Conservation (phyloP, 1,284 basidiomycete genomes). For the Boletellus deceptivus region DNA sequence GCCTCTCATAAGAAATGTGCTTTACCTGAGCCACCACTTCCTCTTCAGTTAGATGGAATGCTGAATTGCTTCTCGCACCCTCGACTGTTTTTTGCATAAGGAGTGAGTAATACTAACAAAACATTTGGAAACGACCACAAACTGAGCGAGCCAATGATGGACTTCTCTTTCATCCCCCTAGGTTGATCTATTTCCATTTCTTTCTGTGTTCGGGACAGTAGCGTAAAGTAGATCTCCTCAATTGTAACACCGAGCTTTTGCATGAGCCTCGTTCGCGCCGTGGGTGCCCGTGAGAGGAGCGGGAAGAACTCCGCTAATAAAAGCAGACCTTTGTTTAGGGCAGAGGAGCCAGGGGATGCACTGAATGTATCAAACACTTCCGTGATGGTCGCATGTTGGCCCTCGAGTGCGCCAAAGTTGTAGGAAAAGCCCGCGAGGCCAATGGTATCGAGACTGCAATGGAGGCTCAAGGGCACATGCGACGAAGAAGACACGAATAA, state of each 20-base stretch:
- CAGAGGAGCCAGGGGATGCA: conserved; percentile 17
- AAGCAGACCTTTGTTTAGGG: conserved; percentile 34
- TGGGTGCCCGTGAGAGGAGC: conserved; percentile 42
- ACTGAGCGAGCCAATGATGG: conserved; percentile 41
- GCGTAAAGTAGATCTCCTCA: conserved; percentile 43
- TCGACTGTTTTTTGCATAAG: neutral
- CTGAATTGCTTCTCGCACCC: conserved; percentile 41
- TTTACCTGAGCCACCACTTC: conserved; percentile 63
- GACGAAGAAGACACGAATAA: neutral
- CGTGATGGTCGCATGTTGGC: conserved; percentile 43
- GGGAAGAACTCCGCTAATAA: conserved; percentile 46
- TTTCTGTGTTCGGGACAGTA: conserved; percentile 43
- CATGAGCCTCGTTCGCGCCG: conserved; percentile 35
- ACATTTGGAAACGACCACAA: neutral
- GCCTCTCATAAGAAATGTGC: neutral
- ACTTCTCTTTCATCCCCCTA: conserved; percentile 41
- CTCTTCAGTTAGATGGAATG: conserved; percentile 54
- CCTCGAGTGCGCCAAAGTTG: conserved; percentile 31
- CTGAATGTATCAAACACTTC: conserved; percentile 41
- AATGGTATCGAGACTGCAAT: conserved; percentile 5
- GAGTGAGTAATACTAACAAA: no score
- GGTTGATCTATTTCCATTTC: conserved; percentile 35
- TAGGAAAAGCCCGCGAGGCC: conserved; percentile 55
- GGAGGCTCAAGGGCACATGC: neutral
- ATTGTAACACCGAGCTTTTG: conserved; percentile 40